A percentile compares a stretch with the other conserved stretches of the same genome.
Conservation (phyloP, 106 monocot species). For the Narthecium ossifragum region DNA sequence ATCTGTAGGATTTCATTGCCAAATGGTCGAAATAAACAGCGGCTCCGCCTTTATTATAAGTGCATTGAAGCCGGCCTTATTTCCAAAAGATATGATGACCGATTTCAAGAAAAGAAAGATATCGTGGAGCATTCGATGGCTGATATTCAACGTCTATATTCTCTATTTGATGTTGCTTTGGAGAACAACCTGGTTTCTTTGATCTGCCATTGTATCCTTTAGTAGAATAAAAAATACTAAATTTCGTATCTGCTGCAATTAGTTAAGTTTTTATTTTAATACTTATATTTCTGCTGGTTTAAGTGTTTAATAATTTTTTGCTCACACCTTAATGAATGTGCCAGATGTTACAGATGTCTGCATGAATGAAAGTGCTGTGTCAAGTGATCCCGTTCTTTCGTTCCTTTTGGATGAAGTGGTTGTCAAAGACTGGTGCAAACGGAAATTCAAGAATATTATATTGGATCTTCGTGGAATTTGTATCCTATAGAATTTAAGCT, state of each 20-base stretch:
- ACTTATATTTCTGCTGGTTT: too few species aligned
- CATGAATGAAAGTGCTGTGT: constrained; percentile 94
- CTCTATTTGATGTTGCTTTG: constrained; percentile 87
- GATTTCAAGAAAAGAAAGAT: constrained; percentile 63
- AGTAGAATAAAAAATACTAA: neutral
- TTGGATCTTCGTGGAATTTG: constrained; percentile 48
- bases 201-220: constrained; percentile 97
- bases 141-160: constrained; percentile 75
- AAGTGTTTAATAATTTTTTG: neutral
- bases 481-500: constrained; percentile 37
- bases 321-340: constrained; percentile 47
- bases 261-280: too few species aligned
- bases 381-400: constrained; percentile 89
- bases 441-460: constrained; percentile 37
- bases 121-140: constrained; percentile 29
- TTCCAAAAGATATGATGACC: constrained; percentile 46
- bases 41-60: constrained; percentile 77
- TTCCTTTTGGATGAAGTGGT: constrained; percentile 99
- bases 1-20: constrained; percentile 62
- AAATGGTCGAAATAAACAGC: constrained; percentile 36
- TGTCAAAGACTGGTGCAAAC: constrained; percentile 93
- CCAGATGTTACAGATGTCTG: constrained; percentile 94
- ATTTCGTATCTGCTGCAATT: too few species aligned
- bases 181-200: constrained; percentile 83
- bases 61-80: constrained; percentile 80